These are phyloP conservation scores for Colletotrichum sp. DNA, from an alignment of 2,329 filamentous ascomycete species.

Conservation along the genomic window DNA sequence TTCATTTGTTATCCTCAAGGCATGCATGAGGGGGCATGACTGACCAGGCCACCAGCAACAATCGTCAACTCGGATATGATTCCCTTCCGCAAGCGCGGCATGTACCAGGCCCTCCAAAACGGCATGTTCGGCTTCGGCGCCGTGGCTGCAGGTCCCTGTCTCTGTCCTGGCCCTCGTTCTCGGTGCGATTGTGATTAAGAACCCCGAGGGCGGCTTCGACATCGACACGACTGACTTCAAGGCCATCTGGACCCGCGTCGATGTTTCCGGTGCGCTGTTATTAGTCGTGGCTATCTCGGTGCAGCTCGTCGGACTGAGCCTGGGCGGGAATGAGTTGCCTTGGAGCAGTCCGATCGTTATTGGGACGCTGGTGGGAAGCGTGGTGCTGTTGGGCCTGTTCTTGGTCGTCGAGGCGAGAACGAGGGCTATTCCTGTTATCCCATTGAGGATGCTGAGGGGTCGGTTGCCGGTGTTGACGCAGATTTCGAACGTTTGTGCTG, in stretches of 20 bases:
- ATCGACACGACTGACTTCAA: conserved; percentile 31
- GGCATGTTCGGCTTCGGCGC: conserved; percentile 66
- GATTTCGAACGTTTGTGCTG: conserved; percentile 63
- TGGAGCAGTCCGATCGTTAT: conserved; percentile 58
- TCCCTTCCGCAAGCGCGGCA: conserved; percentile 57
- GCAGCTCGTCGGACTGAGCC: conserved; percentile 59
- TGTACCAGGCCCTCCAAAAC: conserved; percentile 68
- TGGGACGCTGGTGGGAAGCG: conserved; percentile 45
- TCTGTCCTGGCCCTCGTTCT: conserved; percentile 59
- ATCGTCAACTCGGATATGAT: conserved; percentile 71
- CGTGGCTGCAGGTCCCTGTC: conserved; percentile 66
- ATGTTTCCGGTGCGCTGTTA: conserved; percentile 61
- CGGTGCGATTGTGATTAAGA: conserved; percentile 57
- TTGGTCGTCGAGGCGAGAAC: conserved; percentile 53
- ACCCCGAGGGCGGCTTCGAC: conserved; percentile 40
- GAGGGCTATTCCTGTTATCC: conserved; percentile 58
- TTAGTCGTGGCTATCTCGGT: conserved; percentile 63
- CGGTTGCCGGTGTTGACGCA: conserved; percentile 59
- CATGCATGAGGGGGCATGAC: background rate
- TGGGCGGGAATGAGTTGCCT: conserved; percentile 60
- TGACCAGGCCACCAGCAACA: conserved; percentile 27
- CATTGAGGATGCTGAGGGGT: conserved; percentile 61
- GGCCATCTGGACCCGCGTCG: conserved; percentile 58
- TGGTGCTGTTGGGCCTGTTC: conserved; percentile 48
- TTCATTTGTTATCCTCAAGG: too few relatives aligned